These are phyloP conservation scores for Metarhizium humberi DNA, from an alignment of 2,329 filamentous ascomycete genomes.

Conservation along the genomic window DNA sequence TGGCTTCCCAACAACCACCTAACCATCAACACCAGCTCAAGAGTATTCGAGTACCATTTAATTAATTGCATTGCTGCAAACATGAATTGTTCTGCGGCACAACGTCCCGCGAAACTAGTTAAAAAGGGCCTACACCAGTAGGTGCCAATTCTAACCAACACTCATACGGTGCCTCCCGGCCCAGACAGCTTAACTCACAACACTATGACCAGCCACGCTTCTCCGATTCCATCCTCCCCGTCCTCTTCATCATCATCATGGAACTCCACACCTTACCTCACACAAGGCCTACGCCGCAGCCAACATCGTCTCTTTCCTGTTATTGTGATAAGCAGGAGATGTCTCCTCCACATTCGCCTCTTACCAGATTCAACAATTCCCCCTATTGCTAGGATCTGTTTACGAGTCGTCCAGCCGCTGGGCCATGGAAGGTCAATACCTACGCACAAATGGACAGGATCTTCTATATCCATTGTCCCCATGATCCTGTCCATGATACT, in stretches of 20 bases:
- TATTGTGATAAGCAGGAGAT: constrained; percentile 69
- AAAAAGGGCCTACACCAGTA: no score
- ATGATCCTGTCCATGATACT: constrained; percentile 67
- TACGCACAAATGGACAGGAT: constrained; percentile 64
- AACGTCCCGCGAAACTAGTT: no score
- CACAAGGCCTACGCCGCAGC: constrained; percentile 76
- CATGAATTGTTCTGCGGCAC: no score
- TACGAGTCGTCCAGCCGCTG: constrained; percentile 76
- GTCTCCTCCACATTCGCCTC: constrained; percentile 84
- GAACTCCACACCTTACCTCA: constrained; percentile 75
- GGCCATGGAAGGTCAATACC: constrained; percentile 42
- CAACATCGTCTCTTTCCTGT: constrained; percentile 66
- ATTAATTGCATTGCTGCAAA: no score
- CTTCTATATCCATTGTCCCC: constrained; percentile 60
- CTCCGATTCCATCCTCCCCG: constrained; percentile 20
- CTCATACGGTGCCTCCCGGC: no score
- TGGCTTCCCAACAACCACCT: no score
- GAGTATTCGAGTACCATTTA: no score
- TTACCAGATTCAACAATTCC: constrained; percentile 66
- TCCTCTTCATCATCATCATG: constrained; percentile 48
- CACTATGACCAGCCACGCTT: no score
- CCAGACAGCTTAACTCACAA: no score
- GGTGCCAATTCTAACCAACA: no score
- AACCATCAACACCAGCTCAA: no score
- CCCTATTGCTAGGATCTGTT: constrained; percentile 75